These are phyloP conservation scores for Helichrysum umbraculigerum DNA, from an alignment of 129 eudicot genomes.

Conservation along the genomic window DNA sequence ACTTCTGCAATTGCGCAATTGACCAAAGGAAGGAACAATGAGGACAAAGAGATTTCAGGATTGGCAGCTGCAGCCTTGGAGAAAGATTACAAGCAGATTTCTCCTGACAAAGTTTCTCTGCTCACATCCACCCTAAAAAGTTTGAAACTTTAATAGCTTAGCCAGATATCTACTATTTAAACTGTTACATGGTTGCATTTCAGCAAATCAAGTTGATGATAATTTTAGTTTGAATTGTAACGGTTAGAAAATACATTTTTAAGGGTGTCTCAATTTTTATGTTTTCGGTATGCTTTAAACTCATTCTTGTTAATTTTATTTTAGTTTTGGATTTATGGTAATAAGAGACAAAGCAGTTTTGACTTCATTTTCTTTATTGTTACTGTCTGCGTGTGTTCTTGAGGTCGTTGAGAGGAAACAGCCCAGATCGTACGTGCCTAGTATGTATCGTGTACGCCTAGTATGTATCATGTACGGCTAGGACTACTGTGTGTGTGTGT, in stretches of 20 bases:
- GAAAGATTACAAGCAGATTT: conserved; percentile 69
- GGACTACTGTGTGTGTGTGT: neutral
- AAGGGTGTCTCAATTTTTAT: conserved; percentile 12
- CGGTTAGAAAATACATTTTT: neutral
- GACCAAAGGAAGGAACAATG: conserved; percentile 84
- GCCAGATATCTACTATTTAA: neutral
- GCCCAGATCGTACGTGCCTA: too few species aligned
- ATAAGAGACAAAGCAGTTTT: conserved; percentile 29
- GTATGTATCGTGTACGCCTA: too few species aligned
- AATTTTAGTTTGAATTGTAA: conserved; percentile 25
- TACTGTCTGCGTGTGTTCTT: neutral
- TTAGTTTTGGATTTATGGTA: conserved; percentile 26
- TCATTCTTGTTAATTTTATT: conserved; percentile 1
- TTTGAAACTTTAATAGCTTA: conserved; percentile 47
- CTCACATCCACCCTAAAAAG: conserved; percentile 54
- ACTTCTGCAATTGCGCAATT: conserved; percentile 67
- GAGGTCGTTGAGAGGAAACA: too few species aligned
- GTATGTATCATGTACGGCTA: too few species aligned
- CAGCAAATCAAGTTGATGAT: conserved; percentile 8
- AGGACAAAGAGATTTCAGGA: conserved; percentile 70
- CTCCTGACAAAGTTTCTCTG: conserved; percentile 57
- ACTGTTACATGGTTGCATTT: neutral
- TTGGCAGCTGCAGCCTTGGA: conserved; percentile 70
- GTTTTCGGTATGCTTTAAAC: conserved; percentile 6
- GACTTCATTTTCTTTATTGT: conserved; percentile 2